These are phyloP conservation scores for Lasiosphaeria hispida DNA, from an alignment of 495 filamentous ascomycete genomes.

Conservation along the genomic window DNA sequence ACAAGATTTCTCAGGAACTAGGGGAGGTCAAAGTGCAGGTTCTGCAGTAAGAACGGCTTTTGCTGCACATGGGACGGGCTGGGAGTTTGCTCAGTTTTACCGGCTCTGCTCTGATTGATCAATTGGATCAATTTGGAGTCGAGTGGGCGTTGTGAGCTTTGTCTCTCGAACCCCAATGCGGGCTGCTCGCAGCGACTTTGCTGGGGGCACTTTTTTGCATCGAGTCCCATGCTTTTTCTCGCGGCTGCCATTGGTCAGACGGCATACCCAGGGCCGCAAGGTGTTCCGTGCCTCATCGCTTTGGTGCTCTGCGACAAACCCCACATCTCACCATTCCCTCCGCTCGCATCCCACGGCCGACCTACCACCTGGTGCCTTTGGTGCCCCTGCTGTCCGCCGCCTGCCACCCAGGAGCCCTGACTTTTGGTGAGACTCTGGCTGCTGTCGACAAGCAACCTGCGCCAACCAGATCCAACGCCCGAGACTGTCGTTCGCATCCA, in stretches of 20 bases:
- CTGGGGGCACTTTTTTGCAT: no score
- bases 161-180: neutral
- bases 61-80: neutral
- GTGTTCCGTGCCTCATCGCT: neutral
- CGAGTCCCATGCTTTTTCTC: neutral
- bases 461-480: no score
- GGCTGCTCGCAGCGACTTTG: neutral
- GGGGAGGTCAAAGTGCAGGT: neutral
- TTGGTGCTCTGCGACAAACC: neutral
- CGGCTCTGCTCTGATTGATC: constrained; percentile 21
- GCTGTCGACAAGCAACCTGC: no score
- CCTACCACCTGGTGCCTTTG: neutral
- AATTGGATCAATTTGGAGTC: constrained; percentile 1
- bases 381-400: neutral
- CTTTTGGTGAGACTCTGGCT: no score
- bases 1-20: neutral
- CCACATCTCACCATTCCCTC: neutral
- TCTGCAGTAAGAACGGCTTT: neutral
- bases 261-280: neutral
- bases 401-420: neutral
- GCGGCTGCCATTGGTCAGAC: constrained; percentile 2
- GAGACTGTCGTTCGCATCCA: no score
- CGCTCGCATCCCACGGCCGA: neutral
- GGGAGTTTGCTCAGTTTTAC: constrained; percentile 13
- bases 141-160: neutral